Percentiles rank a stretch among this genome's conserved stretches.
Conservation (phyloP, 129 eudicot species). For the carrot (Daucus carota) region DH1_v3.0 NC_030382.2:52292501-52293000, state of each 20-base stretch:
- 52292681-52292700: constrained; percentile 91
- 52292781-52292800: constrained; percentile 67
- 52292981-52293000: too few relatives aligned
- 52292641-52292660: constrained; percentile 78
- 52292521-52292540: too few relatives aligned
- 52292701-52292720: constrained; percentile 41
- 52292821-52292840: constrained; percentile 85
- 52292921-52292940: too few relatives aligned
- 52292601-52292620: constrained; percentile 8
- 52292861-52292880: too few relatives aligned
- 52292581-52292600: background rate
- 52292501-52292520: too few relatives aligned
- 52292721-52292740: constrained; percentile 57
- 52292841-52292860: constrained; percentile 19
- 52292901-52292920: too few relatives aligned
- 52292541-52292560: too few relatives aligned
- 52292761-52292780: constrained; percentile 62
- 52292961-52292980: too few relatives aligned
- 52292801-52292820: constrained; percentile 59
- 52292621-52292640: constrained; percentile 47
- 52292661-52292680: constrained; percentile 77
- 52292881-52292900: too few relatives aligned
- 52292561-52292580: too few relatives aligned
- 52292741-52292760: constrained; percentile 69
- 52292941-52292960: too few relatives aligned